Conservation (phyloP, 1,284 basidiomycete species). For the Trametes sp. region DNA sequence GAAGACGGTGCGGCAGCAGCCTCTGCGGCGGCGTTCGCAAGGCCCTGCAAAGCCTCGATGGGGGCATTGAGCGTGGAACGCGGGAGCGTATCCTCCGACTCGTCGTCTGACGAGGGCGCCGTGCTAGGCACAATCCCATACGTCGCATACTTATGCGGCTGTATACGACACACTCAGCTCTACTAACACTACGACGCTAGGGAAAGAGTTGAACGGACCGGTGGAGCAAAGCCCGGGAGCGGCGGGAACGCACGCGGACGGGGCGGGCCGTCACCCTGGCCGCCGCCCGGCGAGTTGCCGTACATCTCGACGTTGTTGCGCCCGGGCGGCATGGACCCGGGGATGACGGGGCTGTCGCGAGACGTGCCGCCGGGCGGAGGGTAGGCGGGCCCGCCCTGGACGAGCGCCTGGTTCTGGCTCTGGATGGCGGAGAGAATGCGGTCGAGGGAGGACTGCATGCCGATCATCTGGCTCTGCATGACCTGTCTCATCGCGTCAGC, state of each 20-base stretch:
- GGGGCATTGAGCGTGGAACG: constrained; percentile 86
- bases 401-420: constrained; percentile 40
- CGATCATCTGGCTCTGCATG: constrained; percentile 91
- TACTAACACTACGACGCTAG: background rate
- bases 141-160: constrained; percentile 82
- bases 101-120: constrained; percentile 85
- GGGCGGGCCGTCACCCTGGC: constrained; percentile 35
- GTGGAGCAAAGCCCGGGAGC: constrained; percentile 88
- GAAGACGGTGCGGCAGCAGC: constrained; percentile 75
- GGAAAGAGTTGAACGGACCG: constrained; percentile 56
- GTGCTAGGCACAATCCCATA: constrained; percentile 89
- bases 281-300: constrained; percentile 27
- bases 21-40: constrained; percentile 93
- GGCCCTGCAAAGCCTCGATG: constrained; percentile 90
- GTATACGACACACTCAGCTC: background rate
- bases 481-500: constrained; percentile 53
- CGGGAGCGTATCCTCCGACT: constrained; percentile 86
- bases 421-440: constrained; percentile 78
- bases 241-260: constrained; percentile 69
- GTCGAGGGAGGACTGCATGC: constrained; percentile 86
- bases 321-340: constrained; percentile 35
- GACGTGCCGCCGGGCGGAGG: constrained; percentile 19
- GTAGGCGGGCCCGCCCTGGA: constrained; percentile 43
- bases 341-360: constrained; percentile 33
- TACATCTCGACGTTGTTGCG: constrained; percentile 41